Percentiles rank a stretch among this genome's conserved stretches.
phyloP scores from a whole-genome alignment of 495 filamentous ascomycete species.

The Aspergillus sclerotioniger region DNA sequence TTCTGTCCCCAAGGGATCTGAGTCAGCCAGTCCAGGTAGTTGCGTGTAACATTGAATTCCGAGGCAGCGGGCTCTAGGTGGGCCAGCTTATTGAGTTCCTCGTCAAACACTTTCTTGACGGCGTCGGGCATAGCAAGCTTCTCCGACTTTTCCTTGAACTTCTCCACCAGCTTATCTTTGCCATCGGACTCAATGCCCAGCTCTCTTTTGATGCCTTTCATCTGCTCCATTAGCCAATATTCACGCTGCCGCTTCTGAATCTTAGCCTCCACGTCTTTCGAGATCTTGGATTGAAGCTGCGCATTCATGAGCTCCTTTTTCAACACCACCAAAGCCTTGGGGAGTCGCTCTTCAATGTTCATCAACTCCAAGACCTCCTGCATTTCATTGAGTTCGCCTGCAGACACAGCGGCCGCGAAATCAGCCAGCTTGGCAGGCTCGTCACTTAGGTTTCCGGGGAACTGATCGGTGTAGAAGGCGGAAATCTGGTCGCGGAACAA shows the following conservation, averaged over 20 bases:
- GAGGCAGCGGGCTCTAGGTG: slow-evolving; percentile 93
- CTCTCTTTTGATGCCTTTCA: slow-evolving; percentile 97
- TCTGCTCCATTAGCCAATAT: slow-evolving; percentile 99
- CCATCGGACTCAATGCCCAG: slow-evolving; percentile 96
- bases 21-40: slow-evolving; percentile 98
- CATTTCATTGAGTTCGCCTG: slow-evolving; percentile 84
- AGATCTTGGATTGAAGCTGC: slow-evolving; percentile 94
- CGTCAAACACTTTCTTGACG: slow-evolving; percentile 96
- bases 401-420: slow-evolving; percentile 92
- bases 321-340: slow-evolving; percentile 83
- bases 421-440: slow-evolving; percentile 95
- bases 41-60: slow-evolving; percentile 98
- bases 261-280: slow-evolving; percentile 95
- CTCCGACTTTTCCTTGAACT: slow-evolving; percentile 90
- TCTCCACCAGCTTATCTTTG: slow-evolving; percentile 96
- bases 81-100: slow-evolving; percentile 94
- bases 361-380: slow-evolving; percentile 90
- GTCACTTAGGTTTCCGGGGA: slow-evolving; percentile 87
- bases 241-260: slow-evolving; percentile 98
- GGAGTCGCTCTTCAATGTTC: slow-evolving; percentile 84
- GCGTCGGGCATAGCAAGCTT: slow-evolving; percentile 96
- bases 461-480: slow-evolving; percentile 93
- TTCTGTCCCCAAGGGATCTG: slow-evolving; percentile 97
- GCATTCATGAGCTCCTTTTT: slow-evolving; percentile 99
- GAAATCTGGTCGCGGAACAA: slow-evolving; percentile 98